Conservation (phyloP, 441 rosid genomes). For the Sinapis alba region DNA sequence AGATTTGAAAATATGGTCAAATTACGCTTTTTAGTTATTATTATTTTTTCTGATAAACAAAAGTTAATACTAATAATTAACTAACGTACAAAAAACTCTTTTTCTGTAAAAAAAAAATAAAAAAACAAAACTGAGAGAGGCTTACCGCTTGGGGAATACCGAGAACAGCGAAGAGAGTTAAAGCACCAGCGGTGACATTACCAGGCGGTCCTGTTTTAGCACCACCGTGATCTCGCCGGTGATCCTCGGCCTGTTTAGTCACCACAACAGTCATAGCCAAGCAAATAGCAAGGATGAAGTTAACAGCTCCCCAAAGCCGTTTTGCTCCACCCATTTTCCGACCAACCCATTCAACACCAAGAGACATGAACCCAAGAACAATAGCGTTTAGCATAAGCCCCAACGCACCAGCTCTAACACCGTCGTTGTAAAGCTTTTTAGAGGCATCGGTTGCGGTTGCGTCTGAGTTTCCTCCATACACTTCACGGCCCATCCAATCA, state of each 20-base stretch:
- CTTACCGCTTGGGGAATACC: constrained; percentile 87
- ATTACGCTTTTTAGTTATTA: not conserved
- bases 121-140: not conserved
- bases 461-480: constrained; percentile 70
- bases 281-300: constrained; percentile 62
- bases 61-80: constrained; percentile 1
- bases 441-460: constrained; percentile 12
- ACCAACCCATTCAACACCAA: constrained; percentile 54
- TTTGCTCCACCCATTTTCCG: constrained; percentile 64
- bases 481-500: constrained; percentile 95
- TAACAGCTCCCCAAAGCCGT: constrained; percentile 78
- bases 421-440: constrained; percentile 53
- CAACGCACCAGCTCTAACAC: constrained; percentile 79
- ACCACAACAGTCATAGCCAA: constrained; percentile 56
- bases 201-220: constrained; percentile 46
- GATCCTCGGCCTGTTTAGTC: constrained; percentile 64
- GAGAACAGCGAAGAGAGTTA: constrained; percentile 61
- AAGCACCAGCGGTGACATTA: constrained; percentile 55
- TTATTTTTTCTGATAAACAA: not conserved
- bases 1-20: not conserved
- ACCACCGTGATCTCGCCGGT: constrained; percentile 41
- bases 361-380: constrained; percentile 59
- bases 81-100: not conserved
- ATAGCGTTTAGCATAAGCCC: constrained; percentile 85
- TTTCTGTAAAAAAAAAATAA: not conserved